Evolutionary conservation across 2,329 filamentous ascomycete genomes (phyloP).

Genomic region (Beauveria australis): DNA sequence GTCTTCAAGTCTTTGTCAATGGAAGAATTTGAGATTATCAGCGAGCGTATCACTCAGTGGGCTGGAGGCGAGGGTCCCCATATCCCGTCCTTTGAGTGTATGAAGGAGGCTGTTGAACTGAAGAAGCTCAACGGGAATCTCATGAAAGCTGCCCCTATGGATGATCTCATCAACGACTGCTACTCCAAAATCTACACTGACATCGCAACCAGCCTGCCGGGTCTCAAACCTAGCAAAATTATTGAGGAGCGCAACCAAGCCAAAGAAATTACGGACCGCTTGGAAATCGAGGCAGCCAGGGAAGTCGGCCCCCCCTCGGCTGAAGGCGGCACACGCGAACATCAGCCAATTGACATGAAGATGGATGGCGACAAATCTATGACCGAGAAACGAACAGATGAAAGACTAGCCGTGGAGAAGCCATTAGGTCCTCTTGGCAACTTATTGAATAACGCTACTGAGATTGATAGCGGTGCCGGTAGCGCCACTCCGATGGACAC

Average conservation of each 20-base stretch:
- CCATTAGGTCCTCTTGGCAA: conserved; percentile 23
- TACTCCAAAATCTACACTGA: conserved; percentile 71
- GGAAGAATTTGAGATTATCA: conserved; percentile 51
- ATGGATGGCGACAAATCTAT: not conserved
- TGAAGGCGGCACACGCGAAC: conserved; percentile 13
- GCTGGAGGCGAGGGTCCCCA: conserved; percentile 31
- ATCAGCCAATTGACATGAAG: not conserved
- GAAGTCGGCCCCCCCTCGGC: conserved; percentile 20
- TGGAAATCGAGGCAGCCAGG: conserved; percentile 24
- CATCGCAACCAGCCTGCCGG: conserved; percentile 51
- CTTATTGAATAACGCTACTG: conserved; percentile 35
- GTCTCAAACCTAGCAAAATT: conserved; percentile 37
- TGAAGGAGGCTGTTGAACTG: conserved; percentile 50
- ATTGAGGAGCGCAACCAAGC: conserved; percentile 38
- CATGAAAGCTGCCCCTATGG: conserved; percentile 78
- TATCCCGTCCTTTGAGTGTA: conserved; percentile 40
- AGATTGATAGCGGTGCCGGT: conserved; percentile 28
- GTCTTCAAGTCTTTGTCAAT: conserved; percentile 44
- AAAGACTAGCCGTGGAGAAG: not conserved
- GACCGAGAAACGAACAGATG: not conserved
- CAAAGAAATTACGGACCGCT: conserved; percentile 32
- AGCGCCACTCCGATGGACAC: conserved; percentile 28
- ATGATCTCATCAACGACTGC: conserved; percentile 87
- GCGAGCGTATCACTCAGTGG: conserved; percentile 49
- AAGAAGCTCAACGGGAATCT: conserved; percentile 74